Conservation (phyloP, 345 rosid species). For the Combretum micranthum region DNA sequence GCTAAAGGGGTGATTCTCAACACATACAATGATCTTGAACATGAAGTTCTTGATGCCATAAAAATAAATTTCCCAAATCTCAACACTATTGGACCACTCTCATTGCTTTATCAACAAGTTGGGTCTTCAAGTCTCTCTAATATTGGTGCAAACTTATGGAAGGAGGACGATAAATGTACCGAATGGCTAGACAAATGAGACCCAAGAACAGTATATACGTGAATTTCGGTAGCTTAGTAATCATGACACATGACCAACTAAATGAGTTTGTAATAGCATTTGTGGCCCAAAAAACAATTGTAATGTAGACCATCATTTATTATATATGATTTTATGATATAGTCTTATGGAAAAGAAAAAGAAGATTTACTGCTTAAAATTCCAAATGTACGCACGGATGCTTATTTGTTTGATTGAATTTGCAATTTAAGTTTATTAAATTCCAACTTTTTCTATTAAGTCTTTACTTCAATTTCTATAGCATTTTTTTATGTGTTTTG, state of each 20-base stretch:
- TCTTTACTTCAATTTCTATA: no score
- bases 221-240: constrained; percentile 12
- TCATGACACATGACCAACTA: constrained; percentile 2
- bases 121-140: background rate
- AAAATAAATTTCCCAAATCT: constrained; percentile 7
- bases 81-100: constrained; percentile 13
- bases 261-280: constrained; percentile 13
- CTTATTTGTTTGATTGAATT: no score
- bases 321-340: no score
- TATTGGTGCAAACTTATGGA: constrained; percentile 9
- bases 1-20: constrained; percentile 27
- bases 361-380: no score
- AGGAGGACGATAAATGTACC: constrained; percentile 10
- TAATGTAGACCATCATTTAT: no score
- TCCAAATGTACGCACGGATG: no score
- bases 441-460: no score
- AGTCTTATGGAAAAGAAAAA: no score
- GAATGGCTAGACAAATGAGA: constrained; percentile 7
- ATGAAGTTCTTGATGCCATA: constrained; percentile 14
- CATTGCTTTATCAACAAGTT: constrained; percentile 8
- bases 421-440: no score
- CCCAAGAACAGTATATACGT: constrained; percentile 13
- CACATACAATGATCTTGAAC: constrained; percentile 30
- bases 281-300: no score
- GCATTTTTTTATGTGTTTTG: no score